Base-by-base conservation (phyloP, 1,284 basidiomycete genomes). In the Sporisorium exsertum region DNA sequence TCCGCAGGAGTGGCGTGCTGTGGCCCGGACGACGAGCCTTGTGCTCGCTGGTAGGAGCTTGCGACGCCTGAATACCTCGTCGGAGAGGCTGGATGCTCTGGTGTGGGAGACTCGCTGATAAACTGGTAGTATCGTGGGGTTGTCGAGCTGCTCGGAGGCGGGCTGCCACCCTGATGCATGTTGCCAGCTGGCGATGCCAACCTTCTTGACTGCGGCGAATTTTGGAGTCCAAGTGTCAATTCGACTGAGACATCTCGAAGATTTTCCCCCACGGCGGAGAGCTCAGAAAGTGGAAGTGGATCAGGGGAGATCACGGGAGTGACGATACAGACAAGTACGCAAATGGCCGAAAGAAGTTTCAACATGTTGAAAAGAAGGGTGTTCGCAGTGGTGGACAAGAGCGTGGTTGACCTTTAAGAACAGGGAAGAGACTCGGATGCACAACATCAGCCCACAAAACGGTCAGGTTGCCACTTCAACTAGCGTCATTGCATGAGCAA, bases 171-270 rank as follows among this genome's bases (percentile, higher is more conserved):
- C 5, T 40, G 18, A 4, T 40, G 37, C 15, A 40, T 5, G 37
- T 4, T 16, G 2, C 2, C 37, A 40, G 18, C 16, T 18, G 37
- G 37, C 16, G 15, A 5, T 18, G 37, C 18, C 18, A 16, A n/a
- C 37, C 37, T n/a, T n/a, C n/a, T 16, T 40, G 37, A 18, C 37
- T 40, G 37, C 18, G 4, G 15, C 18, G 37, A 16, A n/a, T 3
- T 8, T 9, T 2, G 18, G 5, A 18, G 26, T 20, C 49, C 49
- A 24, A 59, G 58, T 0, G 42, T 60, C 27, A 60, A 27, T 15
- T 60, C 58, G n/a, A n/a, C n/a, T n/a, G 50, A 53, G 15, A 60
- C 42, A 9, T 27, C 5, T 26, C 8, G 9, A 54, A n/a, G 5
- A n/a, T 6, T 9, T 2, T 43, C 24, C 9, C 9, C 26, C 4